Base-by-base conservation (phyloP, 2,329 filamentous ascomycete genomes). In the Curvularia sp. region DNA sequence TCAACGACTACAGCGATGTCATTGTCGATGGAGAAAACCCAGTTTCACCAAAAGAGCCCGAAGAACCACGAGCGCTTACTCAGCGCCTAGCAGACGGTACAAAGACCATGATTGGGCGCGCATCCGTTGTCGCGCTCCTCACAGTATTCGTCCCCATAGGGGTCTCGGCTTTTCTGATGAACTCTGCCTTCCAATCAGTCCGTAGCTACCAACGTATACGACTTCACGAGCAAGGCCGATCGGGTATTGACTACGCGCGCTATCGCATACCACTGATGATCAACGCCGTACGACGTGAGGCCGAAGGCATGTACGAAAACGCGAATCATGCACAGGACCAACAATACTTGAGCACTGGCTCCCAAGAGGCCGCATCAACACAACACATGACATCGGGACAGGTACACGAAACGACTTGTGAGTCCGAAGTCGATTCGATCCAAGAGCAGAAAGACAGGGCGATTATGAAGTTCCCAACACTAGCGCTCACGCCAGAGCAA, bases 401-500 rank as follows among this genome's bases (percentile, higher is more conserved):
- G 30, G 66, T 5, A 49, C 55, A n/a, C 63, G 61, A 42, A 59
- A 63, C n/a, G 28, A 9, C 53, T 39, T 47, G 58, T 5, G 61
- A 63, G 38, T 66, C 66, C 46, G 69, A 69, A 46, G 47, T 62
- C 25, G 67, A 68, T 28, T 70, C 68, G 41, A 66, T 77, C 68
- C 60, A 74, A 53, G 70, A 74, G 38, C 60, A 63, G 5, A 72
- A 71, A 47, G 19, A 49, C 5, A 75, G 54, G 59, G 74, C 67
- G 48, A 77, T 74, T 1, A 74, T 80, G 1, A 79, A 83, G 3
- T 84, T 86, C 63, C 91, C 90, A 0, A 92, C 88, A 0, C 82
- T 98, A 53, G 93, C 93, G 0, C 80, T 98, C 52, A 88, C 91
- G 0, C 83, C 88, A 4, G 86, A 87, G 47, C 94, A 98, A 77